These are phyloP conservation scores for Emergomyces pasteurianus DNA, from an alignment of 2,329 filamentous ascomycete species.

Conservation along the genomic window DNA sequence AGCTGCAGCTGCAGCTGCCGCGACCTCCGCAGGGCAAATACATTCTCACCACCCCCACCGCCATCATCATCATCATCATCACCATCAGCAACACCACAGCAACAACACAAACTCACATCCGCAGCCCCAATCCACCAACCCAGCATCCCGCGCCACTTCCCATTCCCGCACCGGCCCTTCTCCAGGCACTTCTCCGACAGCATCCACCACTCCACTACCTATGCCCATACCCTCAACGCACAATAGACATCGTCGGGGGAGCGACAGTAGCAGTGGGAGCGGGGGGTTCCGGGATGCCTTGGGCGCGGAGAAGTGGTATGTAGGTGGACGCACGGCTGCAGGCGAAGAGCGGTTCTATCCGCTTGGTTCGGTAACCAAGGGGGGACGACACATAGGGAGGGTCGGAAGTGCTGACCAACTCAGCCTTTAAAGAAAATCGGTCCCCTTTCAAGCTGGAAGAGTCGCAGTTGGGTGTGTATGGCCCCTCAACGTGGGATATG, in stretches of 20 bases:
- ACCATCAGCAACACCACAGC: conserved; percentile 23
- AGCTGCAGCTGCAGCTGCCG: conserved; percentile 13
- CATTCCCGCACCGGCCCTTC: conserved; percentile 11
- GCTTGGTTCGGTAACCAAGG: conserved; percentile 36
- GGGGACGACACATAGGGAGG: conserved; percentile 29
- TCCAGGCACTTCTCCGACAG: conserved; percentile 20
- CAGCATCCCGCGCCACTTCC: conserved; percentile 12
- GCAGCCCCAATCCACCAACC: conserved; percentile 11
- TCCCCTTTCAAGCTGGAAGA: too few species aligned
- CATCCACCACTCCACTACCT: conserved; percentile 23
- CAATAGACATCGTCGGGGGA: conserved; percentile 33
- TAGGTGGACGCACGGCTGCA: conserved; percentile 35
- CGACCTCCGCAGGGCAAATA: conserved; percentile 12
- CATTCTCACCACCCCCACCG: conserved; percentile 26
- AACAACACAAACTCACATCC: conserved; percentile 10
- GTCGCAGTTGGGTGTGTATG: too few species aligned
- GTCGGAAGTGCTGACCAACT: conserved; percentile 39
- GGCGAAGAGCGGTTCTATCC: conserved; percentile 40
- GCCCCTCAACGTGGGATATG: too few species aligned
- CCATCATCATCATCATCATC: conserved; percentile 30
- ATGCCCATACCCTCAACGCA: conserved; percentile 26
- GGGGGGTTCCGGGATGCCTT: conserved; percentile 37
- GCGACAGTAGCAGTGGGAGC: conserved; percentile 36
- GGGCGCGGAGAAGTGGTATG: conserved; percentile 40
- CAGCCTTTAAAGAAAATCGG: conserved; percentile 33